phyloP scores from a whole-genome alignment of 495 filamentous ascomycete genomes.

The Tuber microsphaerosporum region DNA sequence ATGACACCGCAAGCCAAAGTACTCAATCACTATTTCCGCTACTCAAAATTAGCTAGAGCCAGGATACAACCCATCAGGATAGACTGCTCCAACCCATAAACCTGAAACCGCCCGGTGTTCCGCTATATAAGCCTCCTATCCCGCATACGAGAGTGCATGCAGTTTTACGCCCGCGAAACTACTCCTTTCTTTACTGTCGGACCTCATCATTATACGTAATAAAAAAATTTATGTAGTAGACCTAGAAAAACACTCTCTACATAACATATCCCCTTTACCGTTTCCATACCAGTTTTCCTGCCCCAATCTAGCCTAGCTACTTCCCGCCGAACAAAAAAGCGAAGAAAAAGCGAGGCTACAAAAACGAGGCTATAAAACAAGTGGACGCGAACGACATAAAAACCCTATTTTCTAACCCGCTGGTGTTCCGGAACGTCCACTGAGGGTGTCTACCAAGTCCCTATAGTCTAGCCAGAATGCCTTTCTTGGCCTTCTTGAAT shows the following conservation, averaged over 20 bases:
- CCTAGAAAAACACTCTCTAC: background rate
- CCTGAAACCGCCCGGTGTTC: background rate
- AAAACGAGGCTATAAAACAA: background rate
- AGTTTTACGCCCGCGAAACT: background rate
- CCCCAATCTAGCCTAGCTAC: background rate
- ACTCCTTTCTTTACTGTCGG: background rate
- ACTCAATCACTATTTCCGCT: background rate
- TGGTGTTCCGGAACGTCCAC: constrained; percentile 48
- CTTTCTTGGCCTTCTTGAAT: constrained; percentile 69
- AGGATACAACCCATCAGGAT: background rate
- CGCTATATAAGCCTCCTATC: background rate
- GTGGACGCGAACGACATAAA: background rate
- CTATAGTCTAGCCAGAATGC: constrained; percentile 83
- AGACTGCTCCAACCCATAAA: background rate
- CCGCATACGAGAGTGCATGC: background rate
- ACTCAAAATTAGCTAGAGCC: background rate
- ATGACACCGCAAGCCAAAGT: background rate
- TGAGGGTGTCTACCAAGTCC: constrained; percentile 73
- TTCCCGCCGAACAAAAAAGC: constrained; percentile 2
- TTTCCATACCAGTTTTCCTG: background rate
- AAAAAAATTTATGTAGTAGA: background rate
- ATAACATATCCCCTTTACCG: background rate
- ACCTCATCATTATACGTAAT: background rate
- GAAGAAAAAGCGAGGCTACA: background rate
- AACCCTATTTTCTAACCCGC: background rate